Conservation (phyloP, 140 eudicot species). For the Ambrosia hybrid region DNA sequence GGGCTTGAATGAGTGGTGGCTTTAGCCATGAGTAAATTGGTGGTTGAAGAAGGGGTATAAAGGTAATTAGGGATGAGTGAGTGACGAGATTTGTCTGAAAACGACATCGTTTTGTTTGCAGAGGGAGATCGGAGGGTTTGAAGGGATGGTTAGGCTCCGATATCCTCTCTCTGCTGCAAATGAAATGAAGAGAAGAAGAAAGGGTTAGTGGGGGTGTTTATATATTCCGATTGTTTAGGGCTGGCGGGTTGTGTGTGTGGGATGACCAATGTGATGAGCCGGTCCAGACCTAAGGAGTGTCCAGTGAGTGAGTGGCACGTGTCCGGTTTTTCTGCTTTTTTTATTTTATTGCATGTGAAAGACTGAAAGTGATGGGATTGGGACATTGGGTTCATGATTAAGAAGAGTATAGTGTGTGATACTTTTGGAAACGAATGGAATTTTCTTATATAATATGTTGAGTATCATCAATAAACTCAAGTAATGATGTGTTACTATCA, state of each 20-base stretch:
- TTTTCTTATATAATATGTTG: no score
- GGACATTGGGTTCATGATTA: no score
- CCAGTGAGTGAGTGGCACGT: background rate
- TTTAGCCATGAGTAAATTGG: constrained; percentile 20
- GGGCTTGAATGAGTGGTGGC: constrained; percentile 22
- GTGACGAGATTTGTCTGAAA: constrained; percentile 36
- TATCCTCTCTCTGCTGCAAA: constrained; percentile 43
- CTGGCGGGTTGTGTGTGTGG: background rate
- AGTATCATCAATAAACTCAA: no score
- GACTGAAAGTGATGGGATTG: no score
- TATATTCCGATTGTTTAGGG: constrained; percentile 7
- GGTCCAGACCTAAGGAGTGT: background rate
- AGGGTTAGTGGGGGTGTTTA: background rate
- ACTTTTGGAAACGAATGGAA: no score
- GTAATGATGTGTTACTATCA: no score
- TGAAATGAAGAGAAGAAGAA: constrained; percentile 28
- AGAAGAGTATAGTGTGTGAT: no score
- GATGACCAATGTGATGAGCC: constrained; percentile 15
- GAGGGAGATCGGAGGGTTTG: constrained; percentile 28
- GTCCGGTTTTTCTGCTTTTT: no score
- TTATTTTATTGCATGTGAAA: no score
- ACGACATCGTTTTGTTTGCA: constrained; percentile 26
- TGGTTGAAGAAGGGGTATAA: constrained; percentile 36
- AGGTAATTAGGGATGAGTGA: constrained; percentile 50
- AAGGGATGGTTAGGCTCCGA: background rate